phyloP scores from a whole-genome alignment of 2,329 filamentous ascomycete species.

The Aspergillus candidus region DNA sequence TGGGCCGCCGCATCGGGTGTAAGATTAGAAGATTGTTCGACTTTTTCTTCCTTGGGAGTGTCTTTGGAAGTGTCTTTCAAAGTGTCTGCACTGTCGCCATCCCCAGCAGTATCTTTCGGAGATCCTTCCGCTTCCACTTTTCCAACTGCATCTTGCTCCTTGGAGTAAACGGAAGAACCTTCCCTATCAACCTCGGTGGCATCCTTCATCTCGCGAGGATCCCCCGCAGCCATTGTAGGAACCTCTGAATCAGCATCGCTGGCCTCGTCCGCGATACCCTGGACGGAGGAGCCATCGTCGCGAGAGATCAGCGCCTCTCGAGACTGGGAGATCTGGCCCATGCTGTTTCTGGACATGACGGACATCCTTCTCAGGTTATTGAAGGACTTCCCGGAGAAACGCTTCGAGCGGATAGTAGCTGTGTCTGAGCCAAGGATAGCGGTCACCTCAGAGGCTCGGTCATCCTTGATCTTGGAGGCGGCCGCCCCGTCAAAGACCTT shows the following conservation, averaged over 20 bases:
- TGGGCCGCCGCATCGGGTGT: too few species aligned
- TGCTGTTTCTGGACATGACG: constrained; percentile 11
- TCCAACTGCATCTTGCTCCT: background rate
- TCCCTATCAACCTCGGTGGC: background rate
- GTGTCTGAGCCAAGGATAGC: constrained; percentile 44
- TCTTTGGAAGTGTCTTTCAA: too few species aligned
- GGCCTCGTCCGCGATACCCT: constrained; percentile 22
- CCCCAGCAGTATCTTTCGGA: background rate
- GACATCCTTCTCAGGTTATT: constrained; percentile 19
- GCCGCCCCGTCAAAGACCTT: constrained; percentile 16
- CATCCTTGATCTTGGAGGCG: constrained; percentile 36
- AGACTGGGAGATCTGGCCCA: constrained; percentile 19
- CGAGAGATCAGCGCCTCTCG: constrained; percentile 32
- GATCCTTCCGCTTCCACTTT: background rate
- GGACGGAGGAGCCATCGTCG: constrained; percentile 19
- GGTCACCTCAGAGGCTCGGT: constrained; percentile 61
- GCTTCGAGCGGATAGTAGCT: constrained; percentile 24
- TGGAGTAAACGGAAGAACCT: background rate
- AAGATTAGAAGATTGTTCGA: too few species aligned
- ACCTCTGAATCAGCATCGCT: constrained; percentile 14
- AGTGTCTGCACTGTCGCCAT: too few species aligned
- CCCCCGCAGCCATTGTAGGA: constrained; percentile 8
- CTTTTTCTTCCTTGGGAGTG: too few species aligned
- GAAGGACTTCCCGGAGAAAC: constrained; percentile 25
- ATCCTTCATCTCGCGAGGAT: background rate